phyloP scores from a whole-genome alignment of 2,329 filamentous ascomycete species.

The Byssoonygena ceratinophila region DNA sequence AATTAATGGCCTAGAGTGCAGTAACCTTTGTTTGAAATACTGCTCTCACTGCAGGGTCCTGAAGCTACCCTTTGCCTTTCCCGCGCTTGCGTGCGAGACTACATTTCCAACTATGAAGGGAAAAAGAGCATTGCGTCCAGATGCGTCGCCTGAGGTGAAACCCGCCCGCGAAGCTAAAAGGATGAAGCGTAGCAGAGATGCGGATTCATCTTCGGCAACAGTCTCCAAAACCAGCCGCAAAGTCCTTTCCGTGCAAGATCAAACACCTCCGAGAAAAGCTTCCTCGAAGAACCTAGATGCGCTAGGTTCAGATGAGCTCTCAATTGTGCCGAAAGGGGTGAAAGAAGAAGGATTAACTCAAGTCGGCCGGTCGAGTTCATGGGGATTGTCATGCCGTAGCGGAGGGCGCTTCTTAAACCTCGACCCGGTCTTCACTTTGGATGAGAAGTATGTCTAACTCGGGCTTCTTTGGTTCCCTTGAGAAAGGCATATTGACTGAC shows the following conservation, averaged over 20 bases:
- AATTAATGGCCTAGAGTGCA: not conserved
- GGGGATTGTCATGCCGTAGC: conserved; percentile 10
- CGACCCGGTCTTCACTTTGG: conserved; percentile 48
- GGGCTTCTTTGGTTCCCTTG: not conserved
- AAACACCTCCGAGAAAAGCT: not conserved
- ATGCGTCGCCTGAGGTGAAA: conserved; percentile 10
- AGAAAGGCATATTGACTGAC: not conserved
- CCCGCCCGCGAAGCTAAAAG: conserved; percentile 9
- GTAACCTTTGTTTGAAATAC: too few species aligned
- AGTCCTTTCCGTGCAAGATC: not conserved
- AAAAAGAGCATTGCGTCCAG: conserved; percentile 11
- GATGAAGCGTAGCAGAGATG: conserved; percentile 10
- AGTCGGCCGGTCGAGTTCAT: not conserved
- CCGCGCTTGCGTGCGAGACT: too few species aligned
- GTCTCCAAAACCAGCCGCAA: not conserved
- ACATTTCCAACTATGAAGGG: too few species aligned
- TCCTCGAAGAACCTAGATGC: not conserved
- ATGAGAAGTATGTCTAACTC: conserved; percentile 41
- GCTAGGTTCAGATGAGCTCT: not conserved
- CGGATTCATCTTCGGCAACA: not conserved
- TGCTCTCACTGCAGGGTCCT: too few species aligned
- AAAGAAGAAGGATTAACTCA: not conserved
- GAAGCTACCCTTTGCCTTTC: too few species aligned
- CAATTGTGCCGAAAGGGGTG: not conserved
- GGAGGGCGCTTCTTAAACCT: conserved; percentile 47